Evolutionary conservation across 768 basidiomycete species (phyloP), one percentile per base, ranked within the genome.

Genomic region (Leccinum rimulosum): DNA sequence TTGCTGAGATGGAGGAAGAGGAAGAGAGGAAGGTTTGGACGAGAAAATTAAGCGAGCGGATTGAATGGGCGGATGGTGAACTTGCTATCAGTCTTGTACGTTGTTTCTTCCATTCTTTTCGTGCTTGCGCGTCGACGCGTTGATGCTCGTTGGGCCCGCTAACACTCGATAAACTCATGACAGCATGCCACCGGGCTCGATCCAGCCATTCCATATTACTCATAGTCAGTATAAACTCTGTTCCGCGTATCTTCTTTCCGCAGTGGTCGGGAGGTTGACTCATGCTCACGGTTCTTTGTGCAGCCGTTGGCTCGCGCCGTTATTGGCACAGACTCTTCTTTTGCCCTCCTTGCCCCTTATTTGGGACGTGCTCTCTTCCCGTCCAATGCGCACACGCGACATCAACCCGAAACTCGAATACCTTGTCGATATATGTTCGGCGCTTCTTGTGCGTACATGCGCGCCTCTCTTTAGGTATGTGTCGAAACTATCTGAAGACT

Each of bases 361-460:
- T 6, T 93, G 91, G 91, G 90, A 93, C 67, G 80, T 81, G 3
- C 64, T 93, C 12, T 88, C 91, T 61, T 80, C 87, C 52, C 77
- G 79, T 36, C 80, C 82, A 0, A 77, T 78, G 74, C 76, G 84
- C 63, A 78, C 82, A n/a, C n/a, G n/a, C n/a, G n/a, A n/a, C n/a
- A n/a, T n/a, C n/a, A n/a, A n/a, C n/a, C n/a, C n/a, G n/a, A n/a
- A n/a, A n/a, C n/a, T n/a, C n/a, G n/a, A n/a, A n/a, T n/a, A n/a
- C n/a, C n/a, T n/a, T n/a, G n/a, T n/a, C n/a, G n/a, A n/a, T n/a
- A n/a, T n/a, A n/a, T n/a, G n/a, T n/a, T n/a, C n/a, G n/a, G n/a
- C n/a, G n/a, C n/a, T n/a, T n/a, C n/a, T n/a, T n/a, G n/a, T n/a
- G n/a, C n/a, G n/a, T n/a, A n/a, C n/a, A n/a, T n/a, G 22, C 22